Conservation (phyloP, 2,329 filamentous ascomycete genomes). For the Knufia fluminis region DNA sequence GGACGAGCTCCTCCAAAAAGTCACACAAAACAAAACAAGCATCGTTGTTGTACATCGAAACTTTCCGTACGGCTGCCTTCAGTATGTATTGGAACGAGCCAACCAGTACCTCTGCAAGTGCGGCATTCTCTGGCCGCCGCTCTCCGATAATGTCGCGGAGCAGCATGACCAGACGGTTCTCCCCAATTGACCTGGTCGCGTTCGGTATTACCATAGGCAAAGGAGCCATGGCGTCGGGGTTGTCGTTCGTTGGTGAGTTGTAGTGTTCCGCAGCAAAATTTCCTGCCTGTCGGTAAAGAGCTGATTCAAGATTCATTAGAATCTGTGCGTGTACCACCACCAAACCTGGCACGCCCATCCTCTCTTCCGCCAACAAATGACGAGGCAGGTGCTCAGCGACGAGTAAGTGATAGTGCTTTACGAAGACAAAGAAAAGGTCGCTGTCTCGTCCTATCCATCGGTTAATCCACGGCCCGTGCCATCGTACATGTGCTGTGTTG, state of each 20-base stretch:
- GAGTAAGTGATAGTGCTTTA: conserved; percentile 77
- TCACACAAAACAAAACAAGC: conserved; percentile 87
- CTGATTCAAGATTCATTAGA: conserved; percentile 68
- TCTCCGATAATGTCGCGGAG: conserved; percentile 70
- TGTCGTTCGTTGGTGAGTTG: conserved; percentile 46
- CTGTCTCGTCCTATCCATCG: conserved; percentile 82
- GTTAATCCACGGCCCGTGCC: conserved; percentile 75
- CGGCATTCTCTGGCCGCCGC: conserved; percentile 42
- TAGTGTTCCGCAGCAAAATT: conserved; percentile 40
- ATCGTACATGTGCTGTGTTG: conserved; percentile 63
- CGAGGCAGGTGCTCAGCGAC: conserved; percentile 61
- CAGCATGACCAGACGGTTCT: conserved; percentile 74
- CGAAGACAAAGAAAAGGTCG: conserved; percentile 84
- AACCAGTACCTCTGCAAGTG: conserved; percentile 61
- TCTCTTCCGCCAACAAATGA: conserved; percentile 45
- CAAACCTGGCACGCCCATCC: conserved; percentile 63
- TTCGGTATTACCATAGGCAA: conserved; percentile 59
- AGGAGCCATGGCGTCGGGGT: conserved; percentile 58
- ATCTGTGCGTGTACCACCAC: conserved; percentile 75
- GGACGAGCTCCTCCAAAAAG: conserved; percentile 72
- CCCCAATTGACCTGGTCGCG: conserved; percentile 70
- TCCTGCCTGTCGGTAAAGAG: conserved; percentile 56
- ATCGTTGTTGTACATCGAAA: conserved; percentile 70
- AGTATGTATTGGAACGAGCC: conserved; percentile 64
- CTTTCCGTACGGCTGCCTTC: conserved; percentile 64